These are phyloP conservation scores for Metschnikowia henanensis DNA, from an alignment of 805 yeast species.

Conservation along the genomic window DNA sequence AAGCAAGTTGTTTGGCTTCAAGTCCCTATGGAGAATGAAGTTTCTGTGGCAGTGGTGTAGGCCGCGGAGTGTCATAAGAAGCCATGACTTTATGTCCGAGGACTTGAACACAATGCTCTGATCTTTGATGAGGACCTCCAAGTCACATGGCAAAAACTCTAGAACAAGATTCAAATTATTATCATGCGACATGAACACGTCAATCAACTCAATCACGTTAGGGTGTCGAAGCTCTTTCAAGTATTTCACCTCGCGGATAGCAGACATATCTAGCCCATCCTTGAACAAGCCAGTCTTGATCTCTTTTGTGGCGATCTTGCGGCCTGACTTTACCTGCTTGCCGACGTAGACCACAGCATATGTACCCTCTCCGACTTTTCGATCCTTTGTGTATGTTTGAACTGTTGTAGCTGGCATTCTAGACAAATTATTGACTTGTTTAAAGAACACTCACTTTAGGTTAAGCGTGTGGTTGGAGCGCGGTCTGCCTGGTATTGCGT, in stretches of 20 bases:
- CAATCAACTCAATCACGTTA: slow-evolving; percentile 86
- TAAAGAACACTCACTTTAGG: background rate
- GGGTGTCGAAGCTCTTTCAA: slow-evolving; percentile 93
- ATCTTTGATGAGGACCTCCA: slow-evolving; percentile 92
- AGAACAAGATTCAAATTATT: slow-evolving; percentile 91
- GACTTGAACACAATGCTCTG: slow-evolving; percentile 88
- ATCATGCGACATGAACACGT: slow-evolving; percentile 92
- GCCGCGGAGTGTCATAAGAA: slow-evolving; percentile 90
- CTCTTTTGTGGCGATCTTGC: slow-evolving; percentile 90
- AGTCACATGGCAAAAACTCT: slow-evolving; percentile 91
- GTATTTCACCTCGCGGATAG: slow-evolving; percentile 92
- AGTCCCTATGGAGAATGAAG: slow-evolving; percentile 90
- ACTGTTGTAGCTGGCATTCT: slow-evolving; percentile 5
- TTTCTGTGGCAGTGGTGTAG: slow-evolving; percentile 93
- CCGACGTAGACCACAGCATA: slow-evolving; percentile 96
- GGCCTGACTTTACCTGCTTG: slow-evolving; percentile 49
- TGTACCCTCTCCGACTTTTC: slow-evolving; percentile 98
- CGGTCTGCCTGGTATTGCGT: no score
- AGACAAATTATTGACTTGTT: background rate
- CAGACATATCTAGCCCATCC: slow-evolving; percentile 98
- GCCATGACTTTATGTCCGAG: slow-evolving; percentile 87
- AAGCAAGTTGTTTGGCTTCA: slow-evolving; percentile 93
- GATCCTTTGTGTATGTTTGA: slow-evolving; percentile 50
- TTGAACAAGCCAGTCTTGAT: slow-evolving; percentile 95
- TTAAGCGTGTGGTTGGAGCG: background rate